Conservation (phyloP, 192 early-diverging fungal species). For the Rhizoclosmatium globosum region DNA sequence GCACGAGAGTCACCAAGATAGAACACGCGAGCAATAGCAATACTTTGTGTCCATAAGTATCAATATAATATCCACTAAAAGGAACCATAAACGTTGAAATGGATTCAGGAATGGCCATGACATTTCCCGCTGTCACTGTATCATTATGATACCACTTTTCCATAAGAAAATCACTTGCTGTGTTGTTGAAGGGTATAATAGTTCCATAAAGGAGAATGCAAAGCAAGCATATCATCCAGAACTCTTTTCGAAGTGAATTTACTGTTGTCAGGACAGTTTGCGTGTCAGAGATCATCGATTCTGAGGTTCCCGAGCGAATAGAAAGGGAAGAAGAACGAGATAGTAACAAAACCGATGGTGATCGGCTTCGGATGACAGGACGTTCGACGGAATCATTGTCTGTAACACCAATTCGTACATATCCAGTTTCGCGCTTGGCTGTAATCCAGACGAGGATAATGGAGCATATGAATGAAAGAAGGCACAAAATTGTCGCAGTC, state of each 20-base stretch:
- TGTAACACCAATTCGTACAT: too few relatives aligned
- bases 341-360: too few relatives aligned
- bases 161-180: slow-evolving; percentile 61
- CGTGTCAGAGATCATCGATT: too few relatives aligned
- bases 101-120: slow-evolving; percentile 69
- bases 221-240: slow-evolving; percentile 61
- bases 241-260: slow-evolving; percentile 45
- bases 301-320: too few relatives aligned
- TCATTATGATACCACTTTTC: slow-evolving; percentile 66
- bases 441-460: slow-evolving; percentile 43
- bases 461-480: slow-evolving; percentile 54
- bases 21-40: slow-evolving; percentile 60
- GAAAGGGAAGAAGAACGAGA: too few relatives aligned
- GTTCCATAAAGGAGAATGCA: slow-evolving; percentile 63
- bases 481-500: slow-evolving; percentile 50
- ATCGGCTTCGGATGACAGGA: too few relatives aligned
- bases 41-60: slow-evolving; percentile 64
- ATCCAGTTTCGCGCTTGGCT: not conserved
- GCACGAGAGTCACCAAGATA: slow-evolving; percentile 56
- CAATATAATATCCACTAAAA: slow-evolving; percentile 65
- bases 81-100: slow-evolving; percentile 69
- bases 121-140: slow-evolving; percentile 53
- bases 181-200: slow-evolving; percentile 65
- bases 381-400: not conserved
- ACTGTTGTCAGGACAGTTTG: too few relatives aligned